Evolutionary conservation across 2,329 filamentous ascomycete genomes (phyloP).

Genomic region (Stemphylium beticola): DNA sequence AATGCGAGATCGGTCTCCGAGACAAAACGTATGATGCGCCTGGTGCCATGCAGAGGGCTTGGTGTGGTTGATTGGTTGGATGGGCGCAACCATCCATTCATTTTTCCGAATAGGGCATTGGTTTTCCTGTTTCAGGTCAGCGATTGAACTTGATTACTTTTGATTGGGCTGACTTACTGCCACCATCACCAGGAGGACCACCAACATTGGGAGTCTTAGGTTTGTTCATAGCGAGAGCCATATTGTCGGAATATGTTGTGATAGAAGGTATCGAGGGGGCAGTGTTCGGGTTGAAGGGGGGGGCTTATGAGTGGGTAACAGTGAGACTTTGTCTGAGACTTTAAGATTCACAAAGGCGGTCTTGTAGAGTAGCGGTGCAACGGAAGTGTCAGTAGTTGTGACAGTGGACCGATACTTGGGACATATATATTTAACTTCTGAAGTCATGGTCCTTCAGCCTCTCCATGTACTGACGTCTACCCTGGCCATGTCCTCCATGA

Average conservation of each 20-base stretch:
- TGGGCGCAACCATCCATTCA: constrained; percentile 23
- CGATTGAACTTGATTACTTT: neutral
- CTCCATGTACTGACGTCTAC: constrained; percentile 18
- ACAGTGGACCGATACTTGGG: constrained; percentile 25
- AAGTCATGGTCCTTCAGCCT: constrained; percentile 18
- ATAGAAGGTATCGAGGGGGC: constrained; percentile 8
- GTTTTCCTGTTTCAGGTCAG: constrained; percentile 25
- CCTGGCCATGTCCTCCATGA: constrained; percentile 26
- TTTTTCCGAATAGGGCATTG: constrained; percentile 19
- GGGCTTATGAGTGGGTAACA: constrained; percentile 22
- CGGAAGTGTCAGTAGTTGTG: constrained; percentile 27
- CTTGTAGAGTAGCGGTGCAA: constrained; percentile 25
- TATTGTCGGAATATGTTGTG: constrained; percentile 12
- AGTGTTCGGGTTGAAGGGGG: constrained; percentile 6
- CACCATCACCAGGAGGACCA: constrained; percentile 26
- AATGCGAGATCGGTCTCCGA: constrained; percentile 13
- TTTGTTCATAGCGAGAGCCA: constrained; percentile 19
- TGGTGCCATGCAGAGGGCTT: constrained; percentile 17
- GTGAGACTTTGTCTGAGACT: constrained; percentile 34
- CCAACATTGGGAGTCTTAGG: constrained; percentile 14
- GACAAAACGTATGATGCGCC: constrained; percentile 28
- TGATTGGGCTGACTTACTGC: constrained; percentile 21
- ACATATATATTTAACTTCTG: constrained; percentile 28
- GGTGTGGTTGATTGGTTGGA: constrained; percentile 14
- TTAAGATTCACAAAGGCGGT: constrained; percentile 18